Evolutionary conservation across 2,329 filamentous ascomycete species (phyloP), one percentile per base, ranked within the genome.

Genomic region (Xylaria sp.): DNA sequence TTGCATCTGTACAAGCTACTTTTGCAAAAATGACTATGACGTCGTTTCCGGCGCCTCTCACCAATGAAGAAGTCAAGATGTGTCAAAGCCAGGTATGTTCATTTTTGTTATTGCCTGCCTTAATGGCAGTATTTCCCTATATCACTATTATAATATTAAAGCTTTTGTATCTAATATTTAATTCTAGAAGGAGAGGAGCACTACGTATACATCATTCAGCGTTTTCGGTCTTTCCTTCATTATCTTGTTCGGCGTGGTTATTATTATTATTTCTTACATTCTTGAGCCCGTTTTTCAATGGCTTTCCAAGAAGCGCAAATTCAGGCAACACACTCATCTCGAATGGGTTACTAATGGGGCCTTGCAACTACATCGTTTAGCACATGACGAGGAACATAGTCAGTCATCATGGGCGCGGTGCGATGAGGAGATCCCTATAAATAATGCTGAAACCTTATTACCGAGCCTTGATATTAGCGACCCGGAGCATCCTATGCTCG

Each of bases 341-440:
- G 60, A 63, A 57, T 63, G 51, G 40, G 15, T 31, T 23, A 20
- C 40, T 5, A 63, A 63, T 20, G 17, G 5, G 5, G 26, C 17
- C 6, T 31, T 63, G 7, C 60, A 63, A 38, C 17, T 63, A 46
- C 60, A 49, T 57, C 51, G 60, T 10, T 40, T 63, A 13, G 60
- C 42, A 38, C 60, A 57, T 38, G 36, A 38, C 11, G 60, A 57
- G 23, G 40, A 48, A 15, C 23, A 10, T 10, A 17, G 31, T 17
- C n/a, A 49, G 20, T 23, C 46, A 9, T 20, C 46, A 10, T 49
- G 46, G 46, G 4, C 15, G 26, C 46, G 46, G 46, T 49, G 46
- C 20, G 46, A 49, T 10, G 6, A 49, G 5, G 46, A 26, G 9
- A 23, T 49, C 26, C 46, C 46, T 26, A 49, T 49, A 23, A 49